Evolutionary conservation across 2,329 filamentous ascomycete species (phyloP).

Genomic region (Ophiocordyceps sinensis): DNA sequence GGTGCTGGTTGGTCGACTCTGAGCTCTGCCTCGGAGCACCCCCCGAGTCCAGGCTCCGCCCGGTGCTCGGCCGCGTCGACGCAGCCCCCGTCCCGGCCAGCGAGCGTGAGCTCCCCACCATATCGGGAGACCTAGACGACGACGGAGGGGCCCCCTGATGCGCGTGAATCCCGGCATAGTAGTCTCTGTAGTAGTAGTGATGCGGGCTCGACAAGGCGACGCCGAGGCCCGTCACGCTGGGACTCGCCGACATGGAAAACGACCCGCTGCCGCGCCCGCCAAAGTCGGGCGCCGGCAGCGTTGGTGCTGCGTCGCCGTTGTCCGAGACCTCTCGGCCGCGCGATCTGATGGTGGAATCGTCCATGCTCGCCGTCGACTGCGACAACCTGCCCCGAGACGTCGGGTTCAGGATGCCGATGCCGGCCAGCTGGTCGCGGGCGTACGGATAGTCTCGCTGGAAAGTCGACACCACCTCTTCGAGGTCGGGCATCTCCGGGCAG

Average conservation of each 20-base stretch:
- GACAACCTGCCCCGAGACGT: slow-evolving; percentile 44
- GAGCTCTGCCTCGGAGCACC: slow-evolving; percentile 35
- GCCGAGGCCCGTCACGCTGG: slow-evolving; percentile 12
- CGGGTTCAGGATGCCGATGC: slow-evolving; percentile 67
- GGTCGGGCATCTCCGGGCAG: slow-evolving; percentile 43
- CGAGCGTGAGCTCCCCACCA: slow-evolving; percentile 32
- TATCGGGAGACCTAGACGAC: slow-evolving; percentile 40
- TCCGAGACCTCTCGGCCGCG: slow-evolving; percentile 45
- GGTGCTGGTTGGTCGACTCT: slow-evolving; percentile 30
- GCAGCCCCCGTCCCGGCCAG: slow-evolving; percentile 22
- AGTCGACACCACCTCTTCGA: slow-evolving; percentile 58
- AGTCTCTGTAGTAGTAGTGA: slow-evolving; percentile 42
- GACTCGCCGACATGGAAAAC: slow-evolving; percentile 44
- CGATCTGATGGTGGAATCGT: slow-evolving; percentile 33
- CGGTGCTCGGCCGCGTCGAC: slow-evolving; percentile 40
- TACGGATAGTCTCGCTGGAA: slow-evolving; percentile 71
- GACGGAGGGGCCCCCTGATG: slow-evolving; percentile 42
- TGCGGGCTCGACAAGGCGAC: slow-evolving; percentile 28
- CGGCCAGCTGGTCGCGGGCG: slow-evolving; percentile 56
- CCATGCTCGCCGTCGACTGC: slow-evolving; percentile 41
- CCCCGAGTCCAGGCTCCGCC: slow-evolving; percentile 43
- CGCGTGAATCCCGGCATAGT: slow-evolving; percentile 24
- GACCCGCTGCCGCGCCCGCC: slow-evolving; percentile 50
- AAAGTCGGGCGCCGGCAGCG: slow-evolving; percentile 52
- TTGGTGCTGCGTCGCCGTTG: slow-evolving; percentile 48